Evolutionary conservation across 441 rosid genomes (phyloP), one percentile per base, ranked within the genome.

Genomic region (Populus hybrid): DNA sequence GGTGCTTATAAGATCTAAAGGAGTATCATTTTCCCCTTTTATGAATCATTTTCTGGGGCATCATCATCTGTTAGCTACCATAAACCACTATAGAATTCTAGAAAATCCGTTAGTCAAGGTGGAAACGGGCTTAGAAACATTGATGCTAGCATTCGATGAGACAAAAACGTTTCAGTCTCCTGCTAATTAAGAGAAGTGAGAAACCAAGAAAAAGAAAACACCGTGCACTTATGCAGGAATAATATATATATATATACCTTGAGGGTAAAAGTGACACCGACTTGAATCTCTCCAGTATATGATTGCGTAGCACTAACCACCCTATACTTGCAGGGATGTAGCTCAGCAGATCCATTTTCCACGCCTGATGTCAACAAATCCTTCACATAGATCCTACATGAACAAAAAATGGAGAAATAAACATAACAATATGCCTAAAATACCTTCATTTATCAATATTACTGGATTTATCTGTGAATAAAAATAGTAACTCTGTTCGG

Each of bases 201-300:
- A 9, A 61, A 61, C 66, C 66, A 21, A 61, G 21, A 61, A 9
- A 61, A 21, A 9, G 66, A n/a, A 61, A 21, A 21, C 12, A 61
- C 66, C 66, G 2, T 10, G 21, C 11, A 3, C 36, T 34, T 35
- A 19, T 11, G 40, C 10, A 14, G 30, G 26, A 14, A 61, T 61
- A 35, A 72, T 18, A 36, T 9, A 28, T 7, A 16, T 86, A 94
- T 5, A 30, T 4, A 23, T 86, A 94, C 97, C 87, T 75, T 36
- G 63, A 78, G 82, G 73, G 87, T 85, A 86, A 89, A 85, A 70
- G 82, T 82, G 77, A 91, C 75, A 42, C 89, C 97, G 21, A 93
- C 88, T 86, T 84, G 80, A 76, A 95, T 84, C 83, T 93, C 96
- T 30, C 98, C 98, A 67, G 78, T 50, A 64, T 87, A 95, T 24